These are phyloP conservation scores for Casuarina equisetifolia DNA, from an alignment of 306 rosid genomes.

Conservation along the genomic window DNA sequence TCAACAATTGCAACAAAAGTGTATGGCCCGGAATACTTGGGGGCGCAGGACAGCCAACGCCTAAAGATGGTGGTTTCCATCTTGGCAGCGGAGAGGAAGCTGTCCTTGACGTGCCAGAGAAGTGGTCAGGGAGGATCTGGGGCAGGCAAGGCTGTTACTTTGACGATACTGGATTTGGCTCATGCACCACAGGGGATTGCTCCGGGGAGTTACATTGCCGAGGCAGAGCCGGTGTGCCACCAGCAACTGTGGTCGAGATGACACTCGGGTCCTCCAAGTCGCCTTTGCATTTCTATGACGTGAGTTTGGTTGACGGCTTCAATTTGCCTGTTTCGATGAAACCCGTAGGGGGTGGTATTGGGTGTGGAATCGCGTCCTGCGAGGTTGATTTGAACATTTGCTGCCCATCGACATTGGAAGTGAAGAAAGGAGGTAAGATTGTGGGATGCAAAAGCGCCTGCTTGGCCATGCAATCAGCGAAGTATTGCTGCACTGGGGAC, in stretches of 20 bases:
- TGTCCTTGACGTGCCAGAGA: constrained; percentile 62
- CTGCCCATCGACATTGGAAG: constrained; percentile 89
- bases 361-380: constrained; percentile 89
- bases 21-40: constrained; percentile 97
- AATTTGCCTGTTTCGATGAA: constrained; percentile 93
- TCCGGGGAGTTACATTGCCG: constrained; percentile 53
- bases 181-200: constrained; percentile 78
- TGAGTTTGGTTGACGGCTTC: constrained; percentile 92
- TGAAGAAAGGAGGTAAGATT: constrained; percentile 63
- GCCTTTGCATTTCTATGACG: constrained; percentile 85
- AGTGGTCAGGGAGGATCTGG: constrained; percentile 98
- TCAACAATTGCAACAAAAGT: constrained; percentile 81
- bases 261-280: constrained; percentile 87
- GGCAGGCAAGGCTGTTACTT: constrained; percentile 87
- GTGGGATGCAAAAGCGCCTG: constrained; percentile 98
- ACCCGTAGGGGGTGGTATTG: constrained; percentile 86
- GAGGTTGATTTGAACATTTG: constrained; percentile 88
- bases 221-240: constrained; percentile 75
- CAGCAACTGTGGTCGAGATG: constrained; percentile 93
- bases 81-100: constrained; percentile 76
- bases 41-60: constrained; percentile 70
- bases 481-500: constrained; percentile 87
- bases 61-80: constrained; percentile 74
- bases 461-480: constrained; percentile 93
- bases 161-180: constrained; percentile 60